Conservation (phyloP, 768 basidiomycete genomes). For the Dentipellis fragilis region DNA sequence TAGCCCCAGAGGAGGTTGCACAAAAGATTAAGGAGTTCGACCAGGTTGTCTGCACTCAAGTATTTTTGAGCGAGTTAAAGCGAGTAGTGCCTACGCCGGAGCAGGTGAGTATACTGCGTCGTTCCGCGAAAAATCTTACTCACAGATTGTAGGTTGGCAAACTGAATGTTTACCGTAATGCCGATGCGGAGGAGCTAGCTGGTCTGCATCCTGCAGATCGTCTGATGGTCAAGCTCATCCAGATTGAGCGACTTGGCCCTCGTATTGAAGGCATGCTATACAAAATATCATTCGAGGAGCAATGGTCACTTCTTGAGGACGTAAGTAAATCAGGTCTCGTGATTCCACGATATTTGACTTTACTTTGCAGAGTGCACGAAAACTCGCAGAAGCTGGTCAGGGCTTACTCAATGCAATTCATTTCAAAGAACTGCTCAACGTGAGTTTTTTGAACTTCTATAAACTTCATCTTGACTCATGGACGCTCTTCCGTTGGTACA, state of each 20-base stretch:
- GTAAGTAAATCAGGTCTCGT: slow-evolving; percentile 29
- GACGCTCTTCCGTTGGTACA: slow-evolving; percentile 13
- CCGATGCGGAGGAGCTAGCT: slow-evolving; percentile 78
- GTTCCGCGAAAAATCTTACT: too few relatives aligned
- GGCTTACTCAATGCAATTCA: slow-evolving; percentile 70
- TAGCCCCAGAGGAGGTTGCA: slow-evolving; percentile 82
- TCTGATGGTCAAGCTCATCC: slow-evolving; percentile 93
- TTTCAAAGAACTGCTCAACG: slow-evolving; percentile 87
- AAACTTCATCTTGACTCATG: neutral
- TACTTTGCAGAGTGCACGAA: slow-evolving; percentile 56
- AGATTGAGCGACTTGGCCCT: slow-evolving; percentile 80
- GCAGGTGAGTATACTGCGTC: slow-evolving; percentile 38
- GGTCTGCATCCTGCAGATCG: slow-evolving; percentile 91
- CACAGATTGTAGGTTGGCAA: slow-evolving; percentile 56
- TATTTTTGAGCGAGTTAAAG: slow-evolving; percentile 83
- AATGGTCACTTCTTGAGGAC: slow-evolving; percentile 71
- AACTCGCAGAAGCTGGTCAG: slow-evolving; percentile 72
- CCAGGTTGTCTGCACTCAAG: slow-evolving; percentile 74
- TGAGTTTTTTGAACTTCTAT: slow-evolving; percentile 22
- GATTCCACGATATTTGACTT: slow-evolving; percentile 6
- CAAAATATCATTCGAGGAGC: slow-evolving; percentile 80
- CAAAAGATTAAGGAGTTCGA: slow-evolving; percentile 81
- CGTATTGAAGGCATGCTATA: slow-evolving; percentile 96
- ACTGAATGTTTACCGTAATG: slow-evolving; percentile 80
- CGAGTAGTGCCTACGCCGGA: slow-evolving; percentile 86